phyloP scores from a whole-genome alignment of 257 asterid genomes.

The Ilex aquifolium region DNA sequence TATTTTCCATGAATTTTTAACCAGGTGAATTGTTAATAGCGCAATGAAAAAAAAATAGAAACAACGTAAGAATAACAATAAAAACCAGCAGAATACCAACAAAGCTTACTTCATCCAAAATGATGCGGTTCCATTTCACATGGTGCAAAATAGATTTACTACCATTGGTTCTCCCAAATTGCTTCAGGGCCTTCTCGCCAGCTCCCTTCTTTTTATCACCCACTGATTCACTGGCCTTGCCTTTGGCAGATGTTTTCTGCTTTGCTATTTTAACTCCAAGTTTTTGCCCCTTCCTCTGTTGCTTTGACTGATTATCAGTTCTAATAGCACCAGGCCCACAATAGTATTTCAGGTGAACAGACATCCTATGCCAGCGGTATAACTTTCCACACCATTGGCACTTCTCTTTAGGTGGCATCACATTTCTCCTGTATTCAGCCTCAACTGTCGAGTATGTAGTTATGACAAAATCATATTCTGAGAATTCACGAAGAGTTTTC shows the following conservation, averaged over 20 bases:
- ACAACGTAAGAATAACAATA: background rate
- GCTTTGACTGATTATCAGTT: slow-evolving; percentile 81
- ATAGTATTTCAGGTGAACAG: slow-evolving; percentile 57
- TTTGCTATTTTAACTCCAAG: slow-evolving; percentile 11
- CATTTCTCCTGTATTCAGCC: slow-evolving; percentile 71
- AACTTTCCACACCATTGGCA: slow-evolving; percentile 74
- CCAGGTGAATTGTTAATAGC: background rate
- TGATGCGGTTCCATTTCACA: slow-evolving; percentile 73
- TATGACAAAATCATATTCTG: slow-evolving; percentile 79
- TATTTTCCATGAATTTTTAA: background rate
- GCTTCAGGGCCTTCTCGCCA: slow-evolving; percentile 20
- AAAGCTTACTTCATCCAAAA: slow-evolving; percentile 77
- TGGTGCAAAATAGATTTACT: slow-evolving; percentile 62
- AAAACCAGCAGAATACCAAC: background rate
- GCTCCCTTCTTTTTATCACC: slow-evolving; percentile 20
- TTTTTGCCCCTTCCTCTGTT: slow-evolving; percentile 43
- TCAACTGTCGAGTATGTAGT: slow-evolving; percentile 87
- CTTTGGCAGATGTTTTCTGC: slow-evolving; percentile 25
- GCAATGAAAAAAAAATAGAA: slow-evolving; percentile 2
- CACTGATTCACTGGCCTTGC: slow-evolving; percentile 21
- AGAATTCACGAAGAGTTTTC: slow-evolving; percentile 42
- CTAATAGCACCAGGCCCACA: slow-evolving; percentile 78
- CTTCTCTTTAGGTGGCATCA: slow-evolving; percentile 80
- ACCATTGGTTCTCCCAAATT: slow-evolving; percentile 20
- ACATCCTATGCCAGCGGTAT: slow-evolving; percentile 43